A percentile compares a stretch with the other conserved stretches of the same genome.
phyloP scores from a whole-genome alignment of 2,329 filamentous ascomycete genomes.

The Botryotinia calthae region DNA sequence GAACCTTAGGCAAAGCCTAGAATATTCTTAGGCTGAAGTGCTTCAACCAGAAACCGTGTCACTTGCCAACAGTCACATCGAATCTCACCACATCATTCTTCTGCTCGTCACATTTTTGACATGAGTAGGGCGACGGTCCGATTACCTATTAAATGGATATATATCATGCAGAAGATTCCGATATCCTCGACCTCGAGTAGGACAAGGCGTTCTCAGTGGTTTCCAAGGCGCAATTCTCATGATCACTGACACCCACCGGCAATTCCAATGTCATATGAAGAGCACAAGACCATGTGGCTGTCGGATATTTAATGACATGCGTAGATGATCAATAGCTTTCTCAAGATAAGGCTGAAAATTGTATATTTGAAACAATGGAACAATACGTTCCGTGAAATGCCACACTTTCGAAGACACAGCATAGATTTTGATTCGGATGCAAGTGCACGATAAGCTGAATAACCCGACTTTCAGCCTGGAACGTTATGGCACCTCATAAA shows the following conservation, averaged over 20 bases:
- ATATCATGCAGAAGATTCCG: not conserved
- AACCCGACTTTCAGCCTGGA: not conserved
- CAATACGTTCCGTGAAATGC: not conserved
- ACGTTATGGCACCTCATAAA: not conserved
- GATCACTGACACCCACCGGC: not conserved
- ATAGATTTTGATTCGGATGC: not conserved
- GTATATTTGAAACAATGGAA: not conserved
- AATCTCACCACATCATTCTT: slow-evolving; percentile 1
- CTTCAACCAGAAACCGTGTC: slow-evolving; percentile 5
- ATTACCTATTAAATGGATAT: slow-evolving; percentile 7
- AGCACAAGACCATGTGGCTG: slow-evolving; percentile 1
- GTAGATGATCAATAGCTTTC: not conserved
- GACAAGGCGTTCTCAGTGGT: not conserved
- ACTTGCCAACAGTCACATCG: slow-evolving; percentile 13
- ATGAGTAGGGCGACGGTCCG: slow-evolving; percentile 5
- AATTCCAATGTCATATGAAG: not conserved
- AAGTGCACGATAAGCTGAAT: not conserved
- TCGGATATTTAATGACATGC: not conserved
- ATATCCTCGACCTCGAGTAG: not conserved
- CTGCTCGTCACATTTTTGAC: not conserved
- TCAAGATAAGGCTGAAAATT: not conserved
- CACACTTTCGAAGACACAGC: not conserved
- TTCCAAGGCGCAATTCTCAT: not conserved
- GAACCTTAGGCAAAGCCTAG: not conserved
- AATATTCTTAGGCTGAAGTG: not conserved